Conservation (phyloP, 148 eudicot genomes). For the Rhododendron ovatum region DNA sequence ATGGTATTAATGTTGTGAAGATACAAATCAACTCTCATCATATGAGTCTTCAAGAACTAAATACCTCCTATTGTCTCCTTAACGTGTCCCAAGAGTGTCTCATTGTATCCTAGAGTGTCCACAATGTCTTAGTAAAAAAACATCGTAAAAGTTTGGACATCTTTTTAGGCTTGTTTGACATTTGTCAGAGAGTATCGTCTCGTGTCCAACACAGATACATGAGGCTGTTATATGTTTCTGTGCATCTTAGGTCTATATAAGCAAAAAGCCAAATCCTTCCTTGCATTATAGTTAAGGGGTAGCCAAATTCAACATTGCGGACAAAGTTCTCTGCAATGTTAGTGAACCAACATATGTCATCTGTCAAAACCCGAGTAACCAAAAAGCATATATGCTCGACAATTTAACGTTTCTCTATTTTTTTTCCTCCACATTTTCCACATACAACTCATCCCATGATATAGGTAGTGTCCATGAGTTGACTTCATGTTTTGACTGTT, state of each 20-base stretch:
- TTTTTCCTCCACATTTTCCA: background rate
- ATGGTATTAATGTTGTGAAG: background rate
- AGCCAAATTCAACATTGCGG: background rate
- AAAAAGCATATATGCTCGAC: background rate
- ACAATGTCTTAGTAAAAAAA: background rate
- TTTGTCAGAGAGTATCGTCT: too few relatives aligned
- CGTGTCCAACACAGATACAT: too few relatives aligned
- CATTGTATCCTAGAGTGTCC: background rate
- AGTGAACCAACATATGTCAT: background rate
- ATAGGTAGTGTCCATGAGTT: background rate
- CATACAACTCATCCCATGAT: constrained; percentile 6
- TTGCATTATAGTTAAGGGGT: background rate
- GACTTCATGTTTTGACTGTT: background rate
- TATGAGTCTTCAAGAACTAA: background rate
- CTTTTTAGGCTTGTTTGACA: background rate
- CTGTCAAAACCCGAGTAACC: background rate
- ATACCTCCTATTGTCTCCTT: background rate
- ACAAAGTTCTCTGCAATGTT: background rate
- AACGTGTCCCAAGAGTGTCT: background rate
- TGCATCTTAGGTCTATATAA: background rate
- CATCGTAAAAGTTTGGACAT: background rate
- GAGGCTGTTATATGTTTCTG: too few relatives aligned
- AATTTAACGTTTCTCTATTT: background rate
- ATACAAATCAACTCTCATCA: background rate
- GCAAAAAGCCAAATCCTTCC: background rate